A percentile compares a stretch with the other conserved stretches of the same genome.
Conservation (phyloP, 306 rosid species). For the Castanea mollissima region DNA sequence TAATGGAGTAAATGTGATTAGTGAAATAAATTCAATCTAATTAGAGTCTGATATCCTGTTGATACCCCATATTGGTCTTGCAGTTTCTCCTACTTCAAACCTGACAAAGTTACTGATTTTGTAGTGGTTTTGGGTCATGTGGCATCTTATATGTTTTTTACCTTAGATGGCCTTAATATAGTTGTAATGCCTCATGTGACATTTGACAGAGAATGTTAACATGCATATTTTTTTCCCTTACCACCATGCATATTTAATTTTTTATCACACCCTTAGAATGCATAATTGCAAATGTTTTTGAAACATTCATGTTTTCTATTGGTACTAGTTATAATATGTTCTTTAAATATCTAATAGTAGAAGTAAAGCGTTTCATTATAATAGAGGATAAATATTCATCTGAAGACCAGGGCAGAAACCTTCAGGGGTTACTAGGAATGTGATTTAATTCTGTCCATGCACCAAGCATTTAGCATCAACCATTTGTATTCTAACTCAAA, state of each 20-base stretch:
- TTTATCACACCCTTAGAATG: not conserved
- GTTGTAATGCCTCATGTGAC: not conserved
- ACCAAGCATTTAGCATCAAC: not conserved
- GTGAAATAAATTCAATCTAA: not conserved
- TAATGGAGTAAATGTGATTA: not conserved
- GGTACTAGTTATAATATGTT: not conserved
- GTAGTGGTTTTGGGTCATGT: not conserved
- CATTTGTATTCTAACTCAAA: slow-evolving; percentile 15
- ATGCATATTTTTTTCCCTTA: not conserved
- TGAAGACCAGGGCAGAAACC: not conserved
- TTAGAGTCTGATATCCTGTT: not conserved
- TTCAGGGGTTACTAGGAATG: not conserved
- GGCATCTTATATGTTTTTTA: not conserved
- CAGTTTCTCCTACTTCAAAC: not conserved
- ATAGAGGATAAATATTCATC: not conserved
- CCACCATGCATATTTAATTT: not conserved
- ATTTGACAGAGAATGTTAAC: not conserved
- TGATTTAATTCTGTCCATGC: slow-evolving; percentile 4
- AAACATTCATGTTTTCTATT: not conserved
- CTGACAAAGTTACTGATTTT: not conserved
- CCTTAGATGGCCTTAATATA: not conserved
- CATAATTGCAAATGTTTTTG: not conserved
- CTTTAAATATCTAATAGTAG: not conserved
- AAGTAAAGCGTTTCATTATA: not conserved
- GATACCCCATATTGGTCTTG: not conserved